Evolutionary conservation across 495 filamentous ascomycete genomes (phyloP).

Genomic region (Tuber brumale): DNA sequence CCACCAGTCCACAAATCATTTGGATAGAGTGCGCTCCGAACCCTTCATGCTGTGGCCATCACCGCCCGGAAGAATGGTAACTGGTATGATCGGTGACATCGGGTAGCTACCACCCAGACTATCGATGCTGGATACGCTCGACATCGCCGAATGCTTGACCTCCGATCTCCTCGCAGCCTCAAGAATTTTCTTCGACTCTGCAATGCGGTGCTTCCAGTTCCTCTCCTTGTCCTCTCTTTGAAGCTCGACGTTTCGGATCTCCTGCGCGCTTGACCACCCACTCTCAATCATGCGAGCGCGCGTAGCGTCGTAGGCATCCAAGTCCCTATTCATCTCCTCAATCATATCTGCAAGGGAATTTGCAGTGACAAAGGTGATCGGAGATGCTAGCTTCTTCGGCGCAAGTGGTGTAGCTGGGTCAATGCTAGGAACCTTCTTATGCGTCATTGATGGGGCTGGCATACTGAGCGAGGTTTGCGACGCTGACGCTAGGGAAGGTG

Average conservation of each 20-base stretch:
- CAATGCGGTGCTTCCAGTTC: constrained; percentile 35
- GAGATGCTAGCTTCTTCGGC: constrained; percentile 28
- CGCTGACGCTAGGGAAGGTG: constrained; percentile 32
- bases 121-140: constrained; percentile 37
- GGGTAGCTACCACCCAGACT: constrained; percentile 24
- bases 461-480: constrained; percentile 39
- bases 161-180: constrained; percentile 33
- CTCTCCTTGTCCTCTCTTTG: constrained; percentile 33
- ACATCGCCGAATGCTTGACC: constrained; percentile 34
- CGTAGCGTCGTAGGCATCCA: constrained; percentile 38
- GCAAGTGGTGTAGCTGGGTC: constrained; percentile 40
- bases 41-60: constrained; percentile 24
- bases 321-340: constrained; percentile 38
- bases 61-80: constrained; percentile 14
- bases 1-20: constrained; percentile 16
- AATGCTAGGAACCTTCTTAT: constrained; percentile 41
- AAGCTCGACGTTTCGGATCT: constrained; percentile 39
- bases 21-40: constrained; percentile 28
- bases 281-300: constrained; percentile 33
- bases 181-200: constrained; percentile 39
- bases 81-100: constrained; percentile 19
- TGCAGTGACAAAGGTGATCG: constrained; percentile 29
- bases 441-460: constrained; percentile 10
- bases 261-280: constrained; percentile 40
- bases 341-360: constrained; percentile 41